Base-by-base conservation (phyloP, 2,329 filamentous ascomycete genomes). In the Penicillium palitans region DNA sequence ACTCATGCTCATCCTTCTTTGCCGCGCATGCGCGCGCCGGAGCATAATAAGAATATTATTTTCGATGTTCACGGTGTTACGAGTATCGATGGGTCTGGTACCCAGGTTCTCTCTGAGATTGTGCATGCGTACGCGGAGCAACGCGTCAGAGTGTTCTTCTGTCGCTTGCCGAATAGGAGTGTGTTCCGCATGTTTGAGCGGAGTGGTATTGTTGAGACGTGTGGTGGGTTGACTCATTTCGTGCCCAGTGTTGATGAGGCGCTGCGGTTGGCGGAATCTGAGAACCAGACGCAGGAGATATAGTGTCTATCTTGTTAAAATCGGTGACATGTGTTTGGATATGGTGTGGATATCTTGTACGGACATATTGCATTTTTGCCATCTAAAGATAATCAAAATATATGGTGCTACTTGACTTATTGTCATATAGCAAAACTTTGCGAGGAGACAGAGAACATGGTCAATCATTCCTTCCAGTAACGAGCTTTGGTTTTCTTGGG, bases 1-100 rank as follows among this genome's bases (percentile, higher is more conserved):
- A 87, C 81, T 46, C 81, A 84, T 53, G 91, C 90, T 0, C 95
- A 98, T 68, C 95, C 95, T 0, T 93, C 93, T 0, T 81, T 97
- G 19, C 95, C 95, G 0, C 84, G 90, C 3, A 81, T 96, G 15
- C 84, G 93, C 5, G 80, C 83, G 27, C 84, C 87, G n/a, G 89
- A 93, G 60, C 87, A 90, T 68, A 97, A 97, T 72, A 85, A 87
- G 66, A 97, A 96, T 70, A 83, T 99, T 74, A 92, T 99, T 61
- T 98, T 99, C 69, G 95, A 99, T 72, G 92, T 98, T 8, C 93
- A 98, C 67, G 95, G 95, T n/a, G 95, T 99, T 3, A 96, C 93
- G 0, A 90, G 89, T 29, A 87, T 99, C 68, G 95, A 99, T 72
- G 95, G 92, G 6, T 96, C 92, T 0, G 95, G 93, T 1, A 90